phyloP scores from a whole-genome alignment of 2,329 filamentous ascomycete species.

The Xylariaceae sp. region DNA sequence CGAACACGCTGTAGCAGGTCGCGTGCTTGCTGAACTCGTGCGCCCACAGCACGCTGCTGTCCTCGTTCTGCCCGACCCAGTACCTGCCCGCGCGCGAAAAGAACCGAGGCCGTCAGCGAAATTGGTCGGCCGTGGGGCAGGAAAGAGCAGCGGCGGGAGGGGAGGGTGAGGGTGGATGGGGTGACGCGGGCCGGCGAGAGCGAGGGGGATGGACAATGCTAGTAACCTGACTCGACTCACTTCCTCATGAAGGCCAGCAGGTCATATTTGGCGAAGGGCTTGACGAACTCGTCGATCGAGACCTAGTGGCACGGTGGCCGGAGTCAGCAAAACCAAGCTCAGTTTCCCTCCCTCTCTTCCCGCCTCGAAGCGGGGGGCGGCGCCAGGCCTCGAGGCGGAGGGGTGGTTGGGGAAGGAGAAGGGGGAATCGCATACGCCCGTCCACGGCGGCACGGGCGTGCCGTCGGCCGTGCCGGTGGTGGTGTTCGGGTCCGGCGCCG shows the following conservation, averaged over 20 bases:
- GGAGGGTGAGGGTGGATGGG: slow-evolving; percentile 17
- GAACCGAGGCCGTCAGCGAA: no score
- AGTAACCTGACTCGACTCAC: no score
- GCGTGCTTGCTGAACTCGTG: slow-evolving; percentile 64
- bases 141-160: slow-evolving; percentile 9
- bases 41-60: slow-evolving; percentile 55
- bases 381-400: no score
- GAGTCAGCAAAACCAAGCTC: no score
- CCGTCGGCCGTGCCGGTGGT: slow-evolving; percentile 49
- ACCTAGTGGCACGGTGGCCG: no score
- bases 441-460: slow-evolving; percentile 49
- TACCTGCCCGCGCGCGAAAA: slow-evolving; percentile 21
- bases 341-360: no score
- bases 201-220: slow-evolving; percentile 1
- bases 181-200: background rate
- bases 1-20: slow-evolving; percentile 60
- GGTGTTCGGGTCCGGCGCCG: slow-evolving; percentile 52
- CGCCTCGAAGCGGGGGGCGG: no score
- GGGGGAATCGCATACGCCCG: no score
- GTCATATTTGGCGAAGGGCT: slow-evolving; percentile 49
- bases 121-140: background rate
- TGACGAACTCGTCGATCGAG: slow-evolving; percentile 50
- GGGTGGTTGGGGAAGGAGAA: no score
- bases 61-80: slow-evolving; percentile 52
- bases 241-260: slow-evolving; percentile 59